A percentile compares a stretch with the other conserved stretches of the same genome.
phyloP scores from a whole-genome alignment of 768 basidiomycete genomes.

The Lyophyllum shimeji region DNA sequence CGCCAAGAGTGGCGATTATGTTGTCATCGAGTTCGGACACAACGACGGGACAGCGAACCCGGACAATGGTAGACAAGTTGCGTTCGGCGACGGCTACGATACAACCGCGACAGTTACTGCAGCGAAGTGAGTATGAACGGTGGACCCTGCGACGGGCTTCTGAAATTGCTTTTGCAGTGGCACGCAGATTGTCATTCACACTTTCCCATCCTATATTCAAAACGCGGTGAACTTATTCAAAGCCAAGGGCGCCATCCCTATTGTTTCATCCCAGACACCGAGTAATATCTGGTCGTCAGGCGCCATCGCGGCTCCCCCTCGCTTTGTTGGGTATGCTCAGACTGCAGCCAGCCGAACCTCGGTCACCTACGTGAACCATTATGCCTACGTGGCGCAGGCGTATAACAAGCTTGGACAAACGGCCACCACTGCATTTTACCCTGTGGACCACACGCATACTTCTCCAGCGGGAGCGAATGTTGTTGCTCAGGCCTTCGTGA shows the following conservation, averaged over 20 bases:
- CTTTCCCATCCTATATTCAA: constrained; percentile 46
- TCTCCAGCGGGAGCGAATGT: constrained; percentile 41
- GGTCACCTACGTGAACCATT: constrained; percentile 46
- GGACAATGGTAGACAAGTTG: constrained; percentile 43
- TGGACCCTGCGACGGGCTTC: not conserved
- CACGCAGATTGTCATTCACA: constrained; percentile 37
- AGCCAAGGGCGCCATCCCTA: constrained; percentile 46
- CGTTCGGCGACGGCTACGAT: constrained; percentile 37
- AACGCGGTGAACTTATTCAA: constrained; percentile 40
- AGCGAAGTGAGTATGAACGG: constrained; percentile 26
- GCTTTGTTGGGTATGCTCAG: constrained; percentile 47
- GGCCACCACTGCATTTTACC: constrained; percentile 38
- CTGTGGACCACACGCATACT: constrained; percentile 49
- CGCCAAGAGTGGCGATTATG: constrained; percentile 39
- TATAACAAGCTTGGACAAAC: constrained; percentile 40
- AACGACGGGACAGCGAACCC: constrained; percentile 38
- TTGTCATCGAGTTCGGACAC: constrained; percentile 48
- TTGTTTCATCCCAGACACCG: constrained; percentile 49
- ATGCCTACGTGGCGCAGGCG: constrained; percentile 41
- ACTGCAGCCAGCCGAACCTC: constrained; percentile 34
- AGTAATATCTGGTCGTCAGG: constrained; percentile 41
- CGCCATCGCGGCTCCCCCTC: constrained; percentile 33
- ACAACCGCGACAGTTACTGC: constrained; percentile 35
- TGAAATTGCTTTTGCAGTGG: constrained; percentile 26
- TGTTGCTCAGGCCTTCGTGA: constrained; percentile 47